Evolutionary conservation across 768 basidiomycete species (phyloP), one percentile per base, ranked within the genome.

Genomic region (Rossbeevera mucosa): DNA sequence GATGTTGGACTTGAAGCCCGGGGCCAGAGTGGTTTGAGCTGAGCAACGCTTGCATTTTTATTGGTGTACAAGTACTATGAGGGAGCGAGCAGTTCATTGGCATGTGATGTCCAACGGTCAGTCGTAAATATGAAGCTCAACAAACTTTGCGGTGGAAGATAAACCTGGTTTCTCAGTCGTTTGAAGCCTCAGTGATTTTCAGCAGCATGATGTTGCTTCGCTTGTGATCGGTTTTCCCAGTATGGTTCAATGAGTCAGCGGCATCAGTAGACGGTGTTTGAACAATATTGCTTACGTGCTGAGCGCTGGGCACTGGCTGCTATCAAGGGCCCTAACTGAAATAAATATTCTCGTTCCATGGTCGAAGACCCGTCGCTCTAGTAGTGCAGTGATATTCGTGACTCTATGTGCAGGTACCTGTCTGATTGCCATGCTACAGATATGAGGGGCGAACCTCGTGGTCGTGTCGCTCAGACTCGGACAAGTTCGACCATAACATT

Each of bases 1-100:
- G 11, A 53, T 59, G 44, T 26, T 66, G 52, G 47, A 61, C 24
- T 26, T 31, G 24, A 26, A 25, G 25, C 7, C 36, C 11, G 36
- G n/a, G n/a, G n/a, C 36, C 9, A 36, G 36, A 36, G 36, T 18
- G n/a, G 16, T 36, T 36, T 36, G 36, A 36, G n/a, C n/a, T 36
- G 36, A 36, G n/a, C n/a, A 18, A 36, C n/a, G n/a, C 36, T 36
- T 36, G 36, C 18, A 18, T 36, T 9, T 36, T n/a, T 36, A 36
- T 36, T n/a, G 4, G 4, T 36, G 33, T 36, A 36, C n/a, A 36
- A 36, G 36, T 18, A 36, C 36, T 36, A 18, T n/a, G 36, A 36
- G 36, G 36, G 36, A 36, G 36, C 36, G 36, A 36, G n/a, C n/a
- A 36, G 18, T 36, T n/a, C 33, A n/a, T 31, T 36, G 7, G 33